Evolutionary conservation across 495 filamentous ascomycete genomes (phyloP), one percentile per base, ranked within the genome.

Genomic region (Podospora bellae-mahoneyi): DNA sequence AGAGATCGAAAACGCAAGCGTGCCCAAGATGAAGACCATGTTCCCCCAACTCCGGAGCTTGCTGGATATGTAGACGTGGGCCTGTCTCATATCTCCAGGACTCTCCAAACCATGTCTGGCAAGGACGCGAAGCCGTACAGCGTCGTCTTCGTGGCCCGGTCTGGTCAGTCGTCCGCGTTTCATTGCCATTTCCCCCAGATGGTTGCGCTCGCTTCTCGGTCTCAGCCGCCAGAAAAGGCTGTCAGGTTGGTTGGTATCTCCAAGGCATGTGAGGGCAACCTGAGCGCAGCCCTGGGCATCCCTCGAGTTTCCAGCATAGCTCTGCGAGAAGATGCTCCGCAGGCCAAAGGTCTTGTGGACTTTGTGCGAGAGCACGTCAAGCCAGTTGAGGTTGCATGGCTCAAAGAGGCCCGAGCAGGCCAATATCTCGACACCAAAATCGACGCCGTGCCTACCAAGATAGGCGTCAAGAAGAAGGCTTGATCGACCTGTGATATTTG

Each of bases 181-280:
- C 78, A 88, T 74, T 80, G 82, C 9, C 88, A 91, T 70, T 81
- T 91, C 55, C 88, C 88, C 27, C 81, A 85, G 61, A 83, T 89
- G 72, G 78, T 84, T 7, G 78, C 78, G 26, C 77, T 83, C 20
- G 85, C 85, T 30, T 85, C 84, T 3, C 77, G 77, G n/a, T 75
- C 79, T 6, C 70, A 77, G 64, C 74, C 78, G 3, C 32, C 65
- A 0, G 70, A 73, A 16, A 74, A 78, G 9, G 68, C 83, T 53
- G 85, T 81, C 13, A 79, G 83, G 61, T 78, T 91, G 15, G 81
- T 90, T 26, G 78, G 84, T 3, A 80, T 91, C 54, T 82, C 84
- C 15, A 82, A 81, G 68, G 74, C 79, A 4, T 81, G 81, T 32
- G 86, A 87, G 69, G 76, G 80, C 23, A 78, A 80, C 18, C 70